These are phyloP conservation scores for Hysterangium stoloniferum DNA, from an alignment of 768 basidiomycete species.

Conservation along the genomic window DNA sequence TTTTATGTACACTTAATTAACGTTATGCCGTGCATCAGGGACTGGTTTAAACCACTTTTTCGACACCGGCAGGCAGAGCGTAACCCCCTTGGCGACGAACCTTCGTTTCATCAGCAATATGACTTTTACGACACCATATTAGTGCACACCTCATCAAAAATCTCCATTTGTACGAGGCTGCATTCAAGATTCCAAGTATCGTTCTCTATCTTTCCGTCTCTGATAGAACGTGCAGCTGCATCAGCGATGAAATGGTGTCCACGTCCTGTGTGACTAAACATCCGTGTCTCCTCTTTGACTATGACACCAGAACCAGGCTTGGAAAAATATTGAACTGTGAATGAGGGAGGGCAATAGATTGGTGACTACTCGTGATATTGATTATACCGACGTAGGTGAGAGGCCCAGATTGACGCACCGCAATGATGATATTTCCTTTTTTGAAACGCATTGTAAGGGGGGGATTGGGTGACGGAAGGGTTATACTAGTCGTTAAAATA, in stretches of 20 bases:
- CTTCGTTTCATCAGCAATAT: conserved; percentile 20
- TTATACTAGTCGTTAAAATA: conserved; percentile 62
- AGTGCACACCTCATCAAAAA: conserved; percentile 70
- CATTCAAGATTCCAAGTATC: conserved; percentile 70
- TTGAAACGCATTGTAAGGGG: conserved; percentile 70
- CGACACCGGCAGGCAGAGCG: conserved; percentile 52
- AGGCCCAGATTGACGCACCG: conserved; percentile 12
- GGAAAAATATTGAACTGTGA: conserved; percentile 54
- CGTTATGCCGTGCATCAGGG: background rate
- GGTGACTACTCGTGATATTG: conserved; percentile 30
- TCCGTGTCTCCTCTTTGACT: conserved; percentile 49
- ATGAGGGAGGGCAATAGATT: conserved; percentile 58
- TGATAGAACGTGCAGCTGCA: conserved; percentile 72
- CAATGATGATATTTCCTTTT: conserved; percentile 58
- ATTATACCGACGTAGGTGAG: conserved; percentile 12
- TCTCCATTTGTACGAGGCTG: conserved; percentile 71
- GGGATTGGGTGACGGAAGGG: conserved; percentile 34
- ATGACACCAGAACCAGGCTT: conserved; percentile 36
- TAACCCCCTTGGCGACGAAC: conserved; percentile 65
- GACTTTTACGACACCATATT: background rate
- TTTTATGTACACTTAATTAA: background rate
- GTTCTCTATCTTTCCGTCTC: conserved; percentile 69
- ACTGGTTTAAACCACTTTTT: conserved; percentile 32
- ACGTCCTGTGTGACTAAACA: conserved; percentile 52
- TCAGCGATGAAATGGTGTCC: conserved; percentile 88